A percentile compares a stretch with the other conserved stretches of the same genome.
Conservation (phyloP, 1,284 basidiomycete genomes). For the Somion occarium region DNA sequence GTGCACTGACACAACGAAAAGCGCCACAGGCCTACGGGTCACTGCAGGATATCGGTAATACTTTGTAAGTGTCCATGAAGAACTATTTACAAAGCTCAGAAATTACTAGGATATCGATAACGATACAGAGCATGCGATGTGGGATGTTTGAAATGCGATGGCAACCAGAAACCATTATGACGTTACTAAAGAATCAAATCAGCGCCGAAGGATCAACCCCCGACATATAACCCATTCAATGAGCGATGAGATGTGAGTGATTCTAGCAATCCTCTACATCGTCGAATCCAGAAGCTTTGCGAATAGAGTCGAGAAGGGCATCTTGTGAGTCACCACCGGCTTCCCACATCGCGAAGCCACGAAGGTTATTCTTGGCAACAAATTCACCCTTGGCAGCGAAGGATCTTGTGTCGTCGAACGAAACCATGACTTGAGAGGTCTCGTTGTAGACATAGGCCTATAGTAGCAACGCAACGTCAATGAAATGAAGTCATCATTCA, state of each 20-base stretch:
- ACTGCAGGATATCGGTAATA: no score
- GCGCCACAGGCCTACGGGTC: no score
- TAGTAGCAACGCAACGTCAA: no score
- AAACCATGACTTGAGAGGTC: constrained; percentile 46
- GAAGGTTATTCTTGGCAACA: constrained; percentile 46
- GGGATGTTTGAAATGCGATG: neutral
- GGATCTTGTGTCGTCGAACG: constrained; percentile 56
- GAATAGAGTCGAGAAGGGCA: constrained; percentile 52
- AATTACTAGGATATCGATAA: neutral
- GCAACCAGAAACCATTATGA: neutral
- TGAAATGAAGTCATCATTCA: constrained; percentile 1
- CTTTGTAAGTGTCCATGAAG: no score
- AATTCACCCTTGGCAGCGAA: constrained; percentile 58
- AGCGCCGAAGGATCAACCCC: neutral
- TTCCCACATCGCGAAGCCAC: constrained; percentile 64
- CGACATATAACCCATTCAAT: neutral
- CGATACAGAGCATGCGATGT: neutral
- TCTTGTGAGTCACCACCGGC: constrained; percentile 55
- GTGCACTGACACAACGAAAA: no score
- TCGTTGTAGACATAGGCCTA: constrained; percentile 64
- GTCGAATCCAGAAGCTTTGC: constrained; percentile 32
- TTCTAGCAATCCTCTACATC: constrained; percentile 10
- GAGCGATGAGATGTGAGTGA: neutral
- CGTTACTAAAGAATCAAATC: neutral
- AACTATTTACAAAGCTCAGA: no score